Conservation (phyloP, 2,329 filamentous ascomycete genomes). For the Penicillium expansum region DNA sequence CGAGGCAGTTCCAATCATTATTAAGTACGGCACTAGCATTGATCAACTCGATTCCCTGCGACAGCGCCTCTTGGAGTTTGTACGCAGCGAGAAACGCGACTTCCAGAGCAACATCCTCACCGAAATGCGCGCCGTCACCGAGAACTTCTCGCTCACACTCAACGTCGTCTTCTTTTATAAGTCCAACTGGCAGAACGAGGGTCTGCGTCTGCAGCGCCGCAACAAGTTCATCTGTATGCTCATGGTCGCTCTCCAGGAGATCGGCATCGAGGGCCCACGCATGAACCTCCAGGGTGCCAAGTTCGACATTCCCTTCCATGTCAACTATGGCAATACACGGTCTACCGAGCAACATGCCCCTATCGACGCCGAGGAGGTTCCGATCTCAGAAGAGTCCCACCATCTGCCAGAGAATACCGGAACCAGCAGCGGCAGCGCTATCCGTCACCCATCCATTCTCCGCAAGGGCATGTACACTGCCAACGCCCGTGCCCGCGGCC, state of each 20-base stretch:
- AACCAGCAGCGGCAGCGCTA: slow-evolving; percentile 24
- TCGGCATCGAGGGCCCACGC: slow-evolving; percentile 81
- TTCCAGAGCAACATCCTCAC: slow-evolving; percentile 84
- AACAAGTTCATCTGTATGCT: slow-evolving; percentile 94
- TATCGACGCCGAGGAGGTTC: slow-evolving; percentile 38
- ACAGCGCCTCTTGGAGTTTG: slow-evolving; percentile 76
- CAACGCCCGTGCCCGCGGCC: slow-evolving; percentile 52
- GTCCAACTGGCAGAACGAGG: slow-evolving; percentile 92
- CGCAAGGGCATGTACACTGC: slow-evolving; percentile 48
- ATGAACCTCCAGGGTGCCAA: slow-evolving; percentile 69
- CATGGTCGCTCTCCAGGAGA: slow-evolving; percentile 78
- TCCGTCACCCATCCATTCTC: slow-evolving; percentile 53
- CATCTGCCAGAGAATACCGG: slow-evolving; percentile 33
- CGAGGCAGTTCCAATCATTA: slow-evolving; percentile 76
- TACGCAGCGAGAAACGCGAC: slow-evolving; percentile 80
- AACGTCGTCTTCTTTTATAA: slow-evolving; percentile 98
- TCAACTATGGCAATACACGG: slow-evolving; percentile 53
- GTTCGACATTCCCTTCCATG: slow-evolving; percentile 64
- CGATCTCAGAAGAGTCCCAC: slow-evolving; percentile 18
- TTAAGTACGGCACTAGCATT: slow-evolving; percentile 84
- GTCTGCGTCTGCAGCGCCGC: slow-evolving; percentile 80
- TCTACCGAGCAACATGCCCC: slow-evolving; percentile 42
- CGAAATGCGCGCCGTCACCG: slow-evolving; percentile 73
- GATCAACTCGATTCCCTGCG: slow-evolving; percentile 82
- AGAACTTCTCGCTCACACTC: slow-evolving; percentile 80